Evolutionary conservation across 169 alveolate species (phyloP).

Genomic region (Sarcocystis neurona): DNA sequence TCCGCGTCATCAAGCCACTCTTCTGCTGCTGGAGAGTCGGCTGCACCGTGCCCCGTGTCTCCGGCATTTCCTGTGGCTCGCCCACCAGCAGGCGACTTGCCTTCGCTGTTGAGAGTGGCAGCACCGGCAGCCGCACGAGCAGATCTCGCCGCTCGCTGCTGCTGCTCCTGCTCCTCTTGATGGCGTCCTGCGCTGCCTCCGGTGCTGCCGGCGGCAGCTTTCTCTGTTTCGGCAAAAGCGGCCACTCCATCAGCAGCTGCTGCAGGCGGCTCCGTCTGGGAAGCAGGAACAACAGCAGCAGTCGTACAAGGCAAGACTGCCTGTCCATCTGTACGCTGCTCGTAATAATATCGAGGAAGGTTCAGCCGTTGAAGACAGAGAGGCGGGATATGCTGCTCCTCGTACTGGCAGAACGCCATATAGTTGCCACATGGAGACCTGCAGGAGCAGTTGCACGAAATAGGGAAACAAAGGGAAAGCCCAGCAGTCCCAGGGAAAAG

Average conservation of each 20-base stretch:
- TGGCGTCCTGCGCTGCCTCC: not conserved
- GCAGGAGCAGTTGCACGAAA: too few species aligned
- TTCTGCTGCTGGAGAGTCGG: not conserved
- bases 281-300: not conserved
- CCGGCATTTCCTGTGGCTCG: not conserved
- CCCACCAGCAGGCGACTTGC: not conserved
- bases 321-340: not conserved
- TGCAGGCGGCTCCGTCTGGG: not conserved
- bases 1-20: not conserved
- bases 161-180: slow-evolving; percentile 8
- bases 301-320: not conserved
- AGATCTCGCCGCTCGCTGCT: not conserved
- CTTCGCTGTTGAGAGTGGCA: not conserved
- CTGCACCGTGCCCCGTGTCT: not conserved
- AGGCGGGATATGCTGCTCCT: slow-evolving; percentile 45
- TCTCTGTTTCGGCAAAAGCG: not conserved
- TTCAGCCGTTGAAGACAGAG: slow-evolving; percentile 48
- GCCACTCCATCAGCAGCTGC: not conserved
- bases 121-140: not conserved
- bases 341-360: slow-evolving; percentile 5
- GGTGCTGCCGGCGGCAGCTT: not conserved
- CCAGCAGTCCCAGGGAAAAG: too few species aligned
- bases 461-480: too few species aligned
- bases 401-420: slow-evolving; percentile 38
- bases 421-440: slow-evolving; percentile 56